Evolutionary conservation across 306 rosid species (phyloP).

Genomic region (Cucumis hystrix): DNA sequence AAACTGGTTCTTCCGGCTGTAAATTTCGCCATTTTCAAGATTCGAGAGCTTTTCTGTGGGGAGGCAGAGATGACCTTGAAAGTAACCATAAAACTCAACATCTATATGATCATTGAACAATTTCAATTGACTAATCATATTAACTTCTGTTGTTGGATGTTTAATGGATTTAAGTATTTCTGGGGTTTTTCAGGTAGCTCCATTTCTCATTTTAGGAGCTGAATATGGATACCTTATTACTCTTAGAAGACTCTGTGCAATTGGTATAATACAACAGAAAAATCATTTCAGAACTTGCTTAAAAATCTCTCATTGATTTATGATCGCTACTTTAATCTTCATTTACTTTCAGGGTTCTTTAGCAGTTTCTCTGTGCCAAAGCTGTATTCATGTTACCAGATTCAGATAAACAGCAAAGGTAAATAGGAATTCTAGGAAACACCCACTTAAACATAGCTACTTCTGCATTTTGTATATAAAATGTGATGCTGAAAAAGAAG

Average conservation of each 20-base stretch:
- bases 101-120: slow-evolving; percentile 2
- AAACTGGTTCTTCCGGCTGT: slow-evolving; percentile 48
- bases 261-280: slow-evolving; percentile 34
- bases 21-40: slow-evolving; percentile 51
- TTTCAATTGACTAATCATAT: background rate
- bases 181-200: slow-evolving; percentile 42
- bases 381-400: slow-evolving; percentile 54
- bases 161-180: background rate
- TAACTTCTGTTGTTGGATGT: background rate
- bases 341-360: slow-evolving; percentile 40
- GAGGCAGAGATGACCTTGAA: slow-evolving; percentile 79
- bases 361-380: slow-evolving; percentile 64
- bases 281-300: background rate
- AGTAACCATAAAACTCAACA: slow-evolving; percentile 26
- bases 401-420: slow-evolving; percentile 55
- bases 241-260: slow-evolving; percentile 56
- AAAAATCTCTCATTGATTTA: background rate
- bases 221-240: slow-evolving; percentile 78
- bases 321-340: background rate
- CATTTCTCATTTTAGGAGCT: slow-evolving; percentile 70
- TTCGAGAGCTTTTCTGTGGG: slow-evolving; percentile 56
- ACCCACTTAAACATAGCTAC: background rate
- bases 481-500: background rate
- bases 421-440: background rate
- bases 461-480: background rate